Evolutionary conservation across 768 basidiomycete species (phyloP).

Genomic region (Hypholoma sublateritium): DNA sequence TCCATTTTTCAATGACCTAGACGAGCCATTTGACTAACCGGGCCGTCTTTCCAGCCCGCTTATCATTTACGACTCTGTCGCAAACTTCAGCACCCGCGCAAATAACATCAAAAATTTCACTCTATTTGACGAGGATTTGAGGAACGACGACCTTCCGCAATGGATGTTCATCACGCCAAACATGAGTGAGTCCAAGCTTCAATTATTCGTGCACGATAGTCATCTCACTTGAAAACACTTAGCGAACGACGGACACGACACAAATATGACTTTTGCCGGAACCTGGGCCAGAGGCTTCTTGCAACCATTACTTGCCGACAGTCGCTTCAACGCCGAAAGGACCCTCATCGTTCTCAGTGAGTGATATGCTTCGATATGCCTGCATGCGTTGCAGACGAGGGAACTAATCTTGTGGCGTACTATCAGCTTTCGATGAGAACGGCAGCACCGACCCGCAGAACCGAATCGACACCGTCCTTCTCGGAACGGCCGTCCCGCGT

Average conservation of each 20-base stretch:
- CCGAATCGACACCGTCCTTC: slow-evolving; percentile 41
- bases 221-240: background rate
- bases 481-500: slow-evolving; percentile 43
- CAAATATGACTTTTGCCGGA: slow-evolving; percentile 45
- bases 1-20: background rate
- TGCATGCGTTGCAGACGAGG: background rate
- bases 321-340: slow-evolving; percentile 49
- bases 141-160: slow-evolving; percentile 49
- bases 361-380: background rate
- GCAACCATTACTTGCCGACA: slow-evolving; percentile 46
- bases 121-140: slow-evolving; percentile 56
- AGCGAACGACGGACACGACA: slow-evolving; percentile 63
- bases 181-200: slow-evolving; percentile 26
- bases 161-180: slow-evolving; percentile 69
- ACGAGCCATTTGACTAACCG: background rate
- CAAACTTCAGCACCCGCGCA: slow-evolving; percentile 38
- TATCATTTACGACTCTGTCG: slow-evolving; percentile 51
- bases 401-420: background rate
- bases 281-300: slow-evolving; percentile 53
- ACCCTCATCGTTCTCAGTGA: slow-evolving; percentile 56
- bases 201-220: background rate
- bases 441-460: slow-evolving; percentile 42
- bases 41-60: slow-evolving; percentile 31
- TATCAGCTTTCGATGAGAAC: slow-evolving; percentile 56
- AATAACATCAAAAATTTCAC: slow-evolving; percentile 58